Percentiles rank a stretch among this genome's conserved stretches.
phyloP scores from a whole-genome alignment of 768 basidiomycete species.

The Suillus fuscotomentosus region DNA sequence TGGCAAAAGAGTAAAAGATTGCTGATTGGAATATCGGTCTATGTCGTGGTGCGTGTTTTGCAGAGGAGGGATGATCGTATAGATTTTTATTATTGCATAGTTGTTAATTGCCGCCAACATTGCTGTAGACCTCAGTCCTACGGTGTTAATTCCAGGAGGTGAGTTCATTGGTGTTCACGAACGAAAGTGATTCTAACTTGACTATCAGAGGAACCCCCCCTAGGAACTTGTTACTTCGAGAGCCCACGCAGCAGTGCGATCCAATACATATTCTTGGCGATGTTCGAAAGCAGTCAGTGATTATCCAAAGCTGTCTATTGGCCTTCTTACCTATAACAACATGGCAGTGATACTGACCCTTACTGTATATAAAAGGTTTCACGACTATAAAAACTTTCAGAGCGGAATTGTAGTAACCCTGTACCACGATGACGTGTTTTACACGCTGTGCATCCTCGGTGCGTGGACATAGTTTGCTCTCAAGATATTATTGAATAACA shows the following conservation, averaged over 20 bases:
- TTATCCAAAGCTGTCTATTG: neutral
- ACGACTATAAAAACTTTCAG: neutral
- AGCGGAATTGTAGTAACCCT: slow-evolving; percentile 12
- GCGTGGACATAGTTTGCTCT: neutral
- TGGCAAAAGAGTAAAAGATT: slow-evolving; percentile 16
- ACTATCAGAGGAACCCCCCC: neutral
- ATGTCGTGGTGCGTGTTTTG: slow-evolving; percentile 8
- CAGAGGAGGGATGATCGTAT: neutral
- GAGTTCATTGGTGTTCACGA: neutral
- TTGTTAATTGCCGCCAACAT: slow-evolving; percentile 4
- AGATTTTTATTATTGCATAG: neutral
- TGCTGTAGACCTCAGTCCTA: neutral
- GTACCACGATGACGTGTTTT: slow-evolving; percentile 19
- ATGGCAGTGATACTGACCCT: neutral
- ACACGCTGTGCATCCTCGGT: slow-evolving; percentile 17
- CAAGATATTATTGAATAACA: neutral
- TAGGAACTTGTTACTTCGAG: neutral
- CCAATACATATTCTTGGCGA: neutral
- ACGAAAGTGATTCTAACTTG: neutral
- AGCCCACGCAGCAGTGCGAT: neutral
- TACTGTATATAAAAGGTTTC: slow-evolving; percentile 4
- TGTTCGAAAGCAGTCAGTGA: neutral
- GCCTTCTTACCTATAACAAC: neutral
- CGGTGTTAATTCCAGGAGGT: slow-evolving; percentile 6
- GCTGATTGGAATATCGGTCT: slow-evolving; percentile 11